phyloP scores from a whole-genome alignment of 2,329 filamentous ascomycete genomes.

The Epichloe elymi region DNA sequence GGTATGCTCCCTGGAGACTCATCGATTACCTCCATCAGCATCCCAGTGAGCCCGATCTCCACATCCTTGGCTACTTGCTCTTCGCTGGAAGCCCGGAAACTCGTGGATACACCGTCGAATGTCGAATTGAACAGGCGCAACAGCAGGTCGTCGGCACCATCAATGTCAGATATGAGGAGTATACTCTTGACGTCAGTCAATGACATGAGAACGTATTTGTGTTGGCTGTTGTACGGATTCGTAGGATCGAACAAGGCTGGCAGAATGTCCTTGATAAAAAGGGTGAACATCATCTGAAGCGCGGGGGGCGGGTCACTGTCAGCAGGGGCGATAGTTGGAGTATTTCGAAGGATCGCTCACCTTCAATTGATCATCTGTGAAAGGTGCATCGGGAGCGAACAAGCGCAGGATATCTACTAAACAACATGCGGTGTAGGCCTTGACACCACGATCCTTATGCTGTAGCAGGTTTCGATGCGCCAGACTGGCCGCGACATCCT shows the following conservation, averaged over 20 bases:
- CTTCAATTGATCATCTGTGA: constrained; percentile 81
- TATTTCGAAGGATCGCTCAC: constrained; percentile 30
- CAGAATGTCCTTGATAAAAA: constrained; percentile 73
- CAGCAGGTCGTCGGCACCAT: constrained; percentile 66
- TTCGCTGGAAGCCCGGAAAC: constrained; percentile 58
- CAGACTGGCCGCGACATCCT: constrained; percentile 72
- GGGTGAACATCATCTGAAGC: constrained; percentile 77
- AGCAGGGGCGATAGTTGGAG: constrained; percentile 1
- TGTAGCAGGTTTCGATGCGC: constrained; percentile 68
- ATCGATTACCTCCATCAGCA: constrained; percentile 76
- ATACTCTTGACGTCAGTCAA: constrained; percentile 91
- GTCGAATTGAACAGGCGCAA: constrained; percentile 73
- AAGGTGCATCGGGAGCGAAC: constrained; percentile 89
- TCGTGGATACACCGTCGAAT: constrained; percentile 81
- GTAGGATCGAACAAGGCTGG: constrained; percentile 75
- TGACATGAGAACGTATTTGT: constrained; percentile 81
- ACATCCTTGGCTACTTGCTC: constrained; percentile 87
- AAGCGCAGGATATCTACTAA: constrained; percentile 86
- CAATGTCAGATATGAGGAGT: constrained; percentile 76
- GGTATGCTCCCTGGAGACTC: constrained; percentile 61
- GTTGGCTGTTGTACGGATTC: constrained; percentile 83
- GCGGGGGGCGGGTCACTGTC: constrained; percentile 2
- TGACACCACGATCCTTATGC: constrained; percentile 89
- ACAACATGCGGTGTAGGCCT: constrained; percentile 78
- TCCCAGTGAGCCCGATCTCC: constrained; percentile 78